A percentile compares a stretch with the other conserved stretches of the same genome.
Evolutionary conservation across 2,329 filamentous ascomycete genomes (phyloP).

Genomic region (Calcarisporium arbuscula): DNA sequence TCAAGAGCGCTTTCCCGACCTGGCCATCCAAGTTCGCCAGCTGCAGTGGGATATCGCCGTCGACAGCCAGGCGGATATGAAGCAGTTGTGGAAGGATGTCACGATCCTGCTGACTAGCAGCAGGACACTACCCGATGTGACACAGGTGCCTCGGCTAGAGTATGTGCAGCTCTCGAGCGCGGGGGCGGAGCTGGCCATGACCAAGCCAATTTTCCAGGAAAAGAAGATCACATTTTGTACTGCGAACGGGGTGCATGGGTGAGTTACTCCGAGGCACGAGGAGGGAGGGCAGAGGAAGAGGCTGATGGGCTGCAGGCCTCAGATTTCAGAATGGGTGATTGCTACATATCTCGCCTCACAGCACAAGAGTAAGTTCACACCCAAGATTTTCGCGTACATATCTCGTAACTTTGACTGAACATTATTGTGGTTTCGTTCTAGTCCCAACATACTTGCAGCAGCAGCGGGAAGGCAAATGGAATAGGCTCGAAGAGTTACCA

Average conservation of each 20-base stretch:
- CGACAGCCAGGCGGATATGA: too few species aligned
- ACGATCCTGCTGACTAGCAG: constrained; percentile 41
- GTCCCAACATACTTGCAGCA: constrained; percentile 12
- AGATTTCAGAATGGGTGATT: constrained; percentile 53
- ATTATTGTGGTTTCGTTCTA: too few species aligned
- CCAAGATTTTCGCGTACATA: too few species aligned
- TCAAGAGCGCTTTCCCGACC: too few species aligned
- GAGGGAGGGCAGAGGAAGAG: background rate
- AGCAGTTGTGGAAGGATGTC: constrained; percentile 40
- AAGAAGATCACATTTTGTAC: constrained; percentile 46
- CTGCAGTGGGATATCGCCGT: too few species aligned
- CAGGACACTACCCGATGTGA: constrained; percentile 33
- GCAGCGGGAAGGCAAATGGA: constrained; percentile 36
- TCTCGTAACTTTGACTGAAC: too few species aligned
- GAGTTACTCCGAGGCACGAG: constrained; percentile 11
- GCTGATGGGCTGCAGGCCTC: constrained; percentile 36
- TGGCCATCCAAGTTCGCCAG: too few species aligned
- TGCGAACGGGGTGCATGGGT: constrained; percentile 54
- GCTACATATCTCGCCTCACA: constrained; percentile 43
- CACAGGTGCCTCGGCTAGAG: constrained; percentile 40
- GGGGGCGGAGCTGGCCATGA: constrained; percentile 43
- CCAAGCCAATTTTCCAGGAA: constrained; percentile 41
- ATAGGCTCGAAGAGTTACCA: constrained; percentile 22
- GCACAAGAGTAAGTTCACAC: too few species aligned
- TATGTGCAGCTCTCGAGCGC: constrained; percentile 50